A percentile compares a stretch with the other conserved stretches of the same genome.
These are phyloP conservation scores for Vararia minispora DNA, from an alignment of 768 basidiomycete genomes.

Conservation along the genomic window DNA sequence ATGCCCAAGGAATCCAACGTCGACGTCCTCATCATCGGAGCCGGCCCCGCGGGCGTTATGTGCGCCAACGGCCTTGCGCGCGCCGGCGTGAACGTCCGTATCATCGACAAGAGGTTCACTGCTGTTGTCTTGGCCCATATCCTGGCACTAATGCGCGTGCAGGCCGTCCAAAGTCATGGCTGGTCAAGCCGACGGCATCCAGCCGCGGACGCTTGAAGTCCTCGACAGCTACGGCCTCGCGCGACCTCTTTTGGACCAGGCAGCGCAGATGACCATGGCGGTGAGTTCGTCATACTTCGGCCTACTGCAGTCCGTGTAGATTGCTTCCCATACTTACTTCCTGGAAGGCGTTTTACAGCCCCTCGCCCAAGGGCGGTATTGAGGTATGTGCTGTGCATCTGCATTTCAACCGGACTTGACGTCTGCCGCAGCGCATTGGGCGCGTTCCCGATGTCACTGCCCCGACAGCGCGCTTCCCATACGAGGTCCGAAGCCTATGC, in stretches of 20 bases:
- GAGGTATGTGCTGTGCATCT: conserved; percentile 28
- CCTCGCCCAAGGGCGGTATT: conserved; percentile 46
- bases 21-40: conserved; percentile 54
- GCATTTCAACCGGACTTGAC: neutral
- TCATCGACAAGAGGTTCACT: conserved; percentile 45
- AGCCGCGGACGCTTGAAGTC: conserved; percentile 43
- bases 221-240: conserved; percentile 71
- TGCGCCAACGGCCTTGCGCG: conserved; percentile 49
- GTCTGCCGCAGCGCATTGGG: conserved; percentile 38
- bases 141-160: neutral
- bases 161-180: conserved; percentile 29
- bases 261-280: conserved; percentile 57
- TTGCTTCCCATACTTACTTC: neutral
- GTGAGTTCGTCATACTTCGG: conserved; percentile 27
- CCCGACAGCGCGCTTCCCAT: conserved; percentile 56
- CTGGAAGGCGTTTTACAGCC: conserved; percentile 65
- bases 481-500: conserved; percentile 38
- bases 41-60: conserved; percentile 57
- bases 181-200: conserved; percentile 47
- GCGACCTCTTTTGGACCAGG: conserved; percentile 49
- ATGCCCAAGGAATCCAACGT: conserved; percentile 30
- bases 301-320: neutral
- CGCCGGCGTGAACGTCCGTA: conserved; percentile 46
- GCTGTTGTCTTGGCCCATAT: neutral
- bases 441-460: conserved; percentile 53